phyloP scores from a whole-genome alignment of 495 filamentous ascomycete genomes.

The Patellaria atrata region DNA sequence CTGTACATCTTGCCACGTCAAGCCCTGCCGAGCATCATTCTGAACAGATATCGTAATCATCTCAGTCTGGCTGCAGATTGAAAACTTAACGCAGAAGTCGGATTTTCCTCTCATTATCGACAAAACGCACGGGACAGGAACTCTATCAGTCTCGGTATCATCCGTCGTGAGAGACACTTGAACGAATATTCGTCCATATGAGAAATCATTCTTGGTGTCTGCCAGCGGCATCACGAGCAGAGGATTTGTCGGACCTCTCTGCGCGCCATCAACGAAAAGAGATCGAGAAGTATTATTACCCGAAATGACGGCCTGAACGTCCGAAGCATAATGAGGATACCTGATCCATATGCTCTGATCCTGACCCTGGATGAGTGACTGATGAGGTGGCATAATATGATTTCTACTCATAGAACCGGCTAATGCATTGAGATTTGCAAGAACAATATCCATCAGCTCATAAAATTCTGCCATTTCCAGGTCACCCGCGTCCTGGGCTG shows the following conservation, averaged over 20 bases:
- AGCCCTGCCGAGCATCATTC: constrained; percentile 46
- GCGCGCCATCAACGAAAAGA: constrained; percentile 28
- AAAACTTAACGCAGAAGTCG: constrained; percentile 49
- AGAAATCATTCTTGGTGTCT: constrained; percentile 55
- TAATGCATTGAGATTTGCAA: constrained; percentile 53
- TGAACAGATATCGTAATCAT: constrained; percentile 62
- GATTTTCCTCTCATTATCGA: constrained; percentile 55
- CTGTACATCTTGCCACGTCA: constrained; percentile 63
- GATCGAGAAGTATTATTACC: constrained; percentile 42
- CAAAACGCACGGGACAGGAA: constrained; percentile 54
- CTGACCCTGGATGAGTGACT: constrained; percentile 46
- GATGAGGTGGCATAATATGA: constrained; percentile 48
- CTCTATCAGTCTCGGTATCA: constrained; percentile 44
- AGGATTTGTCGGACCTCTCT: constrained; percentile 34
- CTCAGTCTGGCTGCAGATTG: constrained; percentile 62
- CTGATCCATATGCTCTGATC: constrained; percentile 63
- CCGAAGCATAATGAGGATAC: constrained; percentile 53
- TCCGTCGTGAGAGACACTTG: constrained; percentile 56
- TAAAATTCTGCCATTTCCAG: constrained; percentile 33
- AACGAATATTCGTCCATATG: constrained; percentile 58
- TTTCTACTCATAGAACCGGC: constrained; percentile 72
- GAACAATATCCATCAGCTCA: constrained; percentile 38
- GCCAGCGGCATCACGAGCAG: constrained; percentile 57
- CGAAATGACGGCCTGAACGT: constrained; percentile 50
- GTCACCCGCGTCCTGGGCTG: constrained; percentile 35